Percentiles rank a stretch among this genome's conserved stretches.
Evolutionary conservation across 805 yeast species (phyloP).

Genomic region (Nakazawaea pomicola): DNA sequence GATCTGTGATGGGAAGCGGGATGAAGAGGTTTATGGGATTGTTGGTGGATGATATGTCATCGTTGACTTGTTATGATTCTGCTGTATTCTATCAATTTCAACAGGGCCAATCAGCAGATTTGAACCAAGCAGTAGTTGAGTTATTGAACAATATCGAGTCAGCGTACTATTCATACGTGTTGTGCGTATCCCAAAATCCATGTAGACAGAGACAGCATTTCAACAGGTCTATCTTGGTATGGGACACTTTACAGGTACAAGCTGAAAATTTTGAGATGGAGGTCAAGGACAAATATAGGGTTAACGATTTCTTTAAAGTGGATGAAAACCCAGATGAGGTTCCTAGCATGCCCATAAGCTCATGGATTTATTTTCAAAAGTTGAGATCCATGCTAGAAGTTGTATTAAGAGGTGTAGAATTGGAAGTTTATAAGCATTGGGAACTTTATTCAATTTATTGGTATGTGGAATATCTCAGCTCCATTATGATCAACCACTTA

Average conservation of each 20-base stretch:
- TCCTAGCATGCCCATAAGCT: constrained; percentile 60
- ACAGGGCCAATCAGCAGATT: constrained; percentile 12
- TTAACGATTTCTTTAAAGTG: constrained; percentile 22
- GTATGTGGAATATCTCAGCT: constrained; percentile 51
- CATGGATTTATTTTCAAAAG: constrained; percentile 66
- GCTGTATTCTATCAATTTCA: constrained; percentile 22
- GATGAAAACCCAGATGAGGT: constrained; percentile 31
- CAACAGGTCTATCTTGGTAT: constrained; percentile 46
- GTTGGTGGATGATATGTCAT: constrained; percentile 36
- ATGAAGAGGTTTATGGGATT: constrained; percentile 30
- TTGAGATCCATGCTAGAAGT: constrained; percentile 67
- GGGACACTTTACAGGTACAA: constrained; percentile 80
- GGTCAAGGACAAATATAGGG: constrained; percentile 27
- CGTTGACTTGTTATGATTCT: constrained; percentile 34
- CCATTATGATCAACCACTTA: constrained; percentile 36
- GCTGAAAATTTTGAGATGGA: constrained; percentile 60
- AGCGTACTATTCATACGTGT: constrained; percentile 38
- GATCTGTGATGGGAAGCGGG: constrained; percentile 46
- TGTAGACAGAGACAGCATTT: constrained; percentile 79
- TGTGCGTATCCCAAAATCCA: constrained; percentile 56
- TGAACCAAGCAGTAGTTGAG: constrained; percentile 21
- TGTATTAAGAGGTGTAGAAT: constrained; percentile 68
- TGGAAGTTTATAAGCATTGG: constrained; percentile 66
- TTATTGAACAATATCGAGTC: constrained; percentile 43
- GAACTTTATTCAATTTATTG: constrained; percentile 68